Evolutionary conservation across 2,329 filamentous ascomycete genomes (phyloP).

Genomic region (Neurospora crassa): DNA sequence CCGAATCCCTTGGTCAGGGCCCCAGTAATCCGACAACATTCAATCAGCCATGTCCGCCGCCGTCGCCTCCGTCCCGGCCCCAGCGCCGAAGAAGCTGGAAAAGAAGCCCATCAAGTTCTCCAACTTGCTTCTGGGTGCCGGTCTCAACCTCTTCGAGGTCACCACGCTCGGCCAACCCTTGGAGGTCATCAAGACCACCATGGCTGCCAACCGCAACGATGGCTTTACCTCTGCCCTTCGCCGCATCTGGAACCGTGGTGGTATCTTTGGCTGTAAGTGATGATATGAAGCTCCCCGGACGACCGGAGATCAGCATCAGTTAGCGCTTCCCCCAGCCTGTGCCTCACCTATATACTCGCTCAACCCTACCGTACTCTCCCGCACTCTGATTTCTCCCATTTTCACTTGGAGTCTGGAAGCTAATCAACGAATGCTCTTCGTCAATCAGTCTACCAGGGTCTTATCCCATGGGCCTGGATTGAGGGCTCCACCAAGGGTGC

Average conservation of each 20-base stretch:
- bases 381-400: conserved; percentile 11
- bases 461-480: conserved; percentile 99
- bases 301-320: background rate
- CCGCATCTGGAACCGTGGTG: conserved; percentile 90
- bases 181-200: conserved; percentile 99
- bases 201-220: conserved; percentile 93
- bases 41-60: conserved; percentile 53
- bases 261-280: conserved; percentile 81
- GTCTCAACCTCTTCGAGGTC: conserved; percentile 92
- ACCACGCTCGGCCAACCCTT: conserved; percentile 65
- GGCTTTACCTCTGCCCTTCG: conserved; percentile 71
- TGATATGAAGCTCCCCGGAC: conserved; percentile 1
- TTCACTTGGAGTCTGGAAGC: conserved; percentile 4
- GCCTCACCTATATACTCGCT: background rate
- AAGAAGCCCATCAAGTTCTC: conserved; percentile 99
- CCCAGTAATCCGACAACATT: conserved; percentile 43
- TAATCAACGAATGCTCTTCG: conserved; percentile 6
- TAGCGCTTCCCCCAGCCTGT: background rate
- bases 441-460: conserved; percentile 85
- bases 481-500: conserved; percentile 99
- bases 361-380: background rate
- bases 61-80: conserved; percentile 39
- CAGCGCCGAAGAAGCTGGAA: conserved; percentile 55
- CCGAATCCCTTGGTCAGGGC: conserved; percentile 98
- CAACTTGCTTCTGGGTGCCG: conserved; percentile 89